These are phyloP conservation scores for Zygotorulaspora mrakii DNA, from an alignment of 1,139 yeast genomes.

Conservation along the genomic window DNA sequence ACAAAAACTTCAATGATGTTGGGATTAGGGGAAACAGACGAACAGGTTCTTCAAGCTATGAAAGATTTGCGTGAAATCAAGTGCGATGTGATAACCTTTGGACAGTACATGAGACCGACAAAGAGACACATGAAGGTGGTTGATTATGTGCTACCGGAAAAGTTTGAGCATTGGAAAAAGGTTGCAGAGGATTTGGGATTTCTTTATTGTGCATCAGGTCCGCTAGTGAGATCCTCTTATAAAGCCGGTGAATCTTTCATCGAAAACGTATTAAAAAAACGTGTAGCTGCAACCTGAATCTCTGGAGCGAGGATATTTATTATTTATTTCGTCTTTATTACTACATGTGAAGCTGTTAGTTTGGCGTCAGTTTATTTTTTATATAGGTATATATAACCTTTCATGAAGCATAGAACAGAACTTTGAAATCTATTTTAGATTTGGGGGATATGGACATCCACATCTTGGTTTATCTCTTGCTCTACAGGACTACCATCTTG, in stretches of 20 bases:
- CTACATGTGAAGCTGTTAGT: no score
- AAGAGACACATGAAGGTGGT: conserved; percentile 98
- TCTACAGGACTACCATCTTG: conserved; percentile 46
- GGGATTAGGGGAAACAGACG: conserved; percentile 95
- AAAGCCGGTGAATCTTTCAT: conserved; percentile 98
- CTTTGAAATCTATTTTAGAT: no score
- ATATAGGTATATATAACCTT: not conserved
- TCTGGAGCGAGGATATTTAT: conserved; percentile 2
- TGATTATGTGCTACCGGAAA: conserved; percentile 91
- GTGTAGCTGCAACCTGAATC: conserved; percentile 37
- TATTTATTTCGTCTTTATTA: not conserved
- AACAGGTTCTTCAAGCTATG: conserved; percentile 72
- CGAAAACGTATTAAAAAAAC: conserved; percentile 84
- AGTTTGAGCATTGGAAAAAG: conserved; percentile 89
- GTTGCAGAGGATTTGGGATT: conserved; percentile 83
- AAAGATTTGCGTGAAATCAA: conserved; percentile 66
- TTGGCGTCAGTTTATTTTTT: not conserved
- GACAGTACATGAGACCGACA: conserved; percentile 99
- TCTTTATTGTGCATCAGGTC: conserved; percentile 95
- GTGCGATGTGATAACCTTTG: conserved; percentile 96
- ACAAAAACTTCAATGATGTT: conserved; percentile 96
- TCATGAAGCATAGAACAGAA: no score
- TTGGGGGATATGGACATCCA: conserved; percentile 40
- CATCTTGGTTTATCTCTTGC: conserved; percentile 32
- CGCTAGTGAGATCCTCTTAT: conserved; percentile 91